Evolutionary conservation across 148 eudicot genomes (phyloP), one percentile per base, ranked within the genome.

Genomic region (Camellia lanceoleosa): DNA sequence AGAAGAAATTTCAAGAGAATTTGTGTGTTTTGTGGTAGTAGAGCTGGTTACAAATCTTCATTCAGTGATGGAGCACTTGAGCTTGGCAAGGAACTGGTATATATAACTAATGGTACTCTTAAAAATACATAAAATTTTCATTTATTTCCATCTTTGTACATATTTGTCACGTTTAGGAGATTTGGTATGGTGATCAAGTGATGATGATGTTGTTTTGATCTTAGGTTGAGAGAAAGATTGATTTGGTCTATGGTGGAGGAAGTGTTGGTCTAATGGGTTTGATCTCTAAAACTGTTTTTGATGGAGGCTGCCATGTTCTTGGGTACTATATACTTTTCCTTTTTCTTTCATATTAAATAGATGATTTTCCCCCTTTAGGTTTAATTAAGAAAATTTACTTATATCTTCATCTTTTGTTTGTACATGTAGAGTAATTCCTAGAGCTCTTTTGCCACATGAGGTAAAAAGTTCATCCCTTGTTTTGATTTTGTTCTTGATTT

Each of bases 191-290:
- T 73, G 15, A 38, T 54, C 43, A 5, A 2, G 38, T 7, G 41
- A 14, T 19, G 67, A 8, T 44, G n/a, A 18, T 23, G 43, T 55
- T 55, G 13, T 2, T 58, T 43, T 59, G 41, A 74, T 61, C 58
- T 60, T 79, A 92, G 97, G 97, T 89, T 62, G 89, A 89, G 67
- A 86, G 88, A 64, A 89, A 89, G 69, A 82, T 89, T 71, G 86
- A 89, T 80, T 86, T 93, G 84, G 93, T 93, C 63, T 91, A 91
- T 79, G 97, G 97, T 61, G 97, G 97, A 83, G 97, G 93, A 83
- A 92, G 94, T 80, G 81, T 84, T 47, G 97, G 97, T 3, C 87
- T 93, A 41, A 93, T 93, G 97, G 97, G 97, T 42, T 83, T 91
- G 80, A 86, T 93, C 75, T 89, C 97, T 14, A 87, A 86, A 85